A percentile compares a stretch with the other conserved stretches of the same genome.
Evolutionary conservation across 805 yeast genomes (phyloP).

Genomic region (Sungouiella blattae): DNA sequence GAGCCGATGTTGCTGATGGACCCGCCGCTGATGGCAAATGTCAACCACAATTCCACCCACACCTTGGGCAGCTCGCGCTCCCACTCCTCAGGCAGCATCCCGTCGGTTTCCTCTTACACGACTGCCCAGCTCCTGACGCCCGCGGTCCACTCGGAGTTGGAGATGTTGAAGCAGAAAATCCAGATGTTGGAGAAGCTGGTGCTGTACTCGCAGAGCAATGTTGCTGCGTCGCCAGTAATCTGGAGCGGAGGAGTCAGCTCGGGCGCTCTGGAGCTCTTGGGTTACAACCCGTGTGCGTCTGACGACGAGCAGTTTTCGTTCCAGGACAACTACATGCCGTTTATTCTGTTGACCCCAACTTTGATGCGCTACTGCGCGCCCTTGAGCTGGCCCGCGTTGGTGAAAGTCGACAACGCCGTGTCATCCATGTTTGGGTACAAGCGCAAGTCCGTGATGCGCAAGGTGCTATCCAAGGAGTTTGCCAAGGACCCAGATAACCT

Average conservation of each 20-base stretch:
- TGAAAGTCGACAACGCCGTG: constrained; percentile 15
- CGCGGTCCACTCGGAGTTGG: constrained; percentile 16
- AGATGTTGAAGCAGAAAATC: constrained; percentile 17
- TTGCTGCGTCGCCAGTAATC: constrained; percentile 1
- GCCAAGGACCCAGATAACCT: not conserved
- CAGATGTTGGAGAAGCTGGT: constrained; percentile 18
- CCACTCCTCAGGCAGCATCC: not conserved
- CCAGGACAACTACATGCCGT: constrained; percentile 26
- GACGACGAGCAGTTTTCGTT: constrained; percentile 32
- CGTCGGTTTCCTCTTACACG: not conserved
- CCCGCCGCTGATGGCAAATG: no score
- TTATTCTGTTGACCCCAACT: constrained; percentile 5
- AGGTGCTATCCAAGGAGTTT: not conserved
- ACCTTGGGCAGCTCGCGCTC: no score
- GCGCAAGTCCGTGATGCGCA: constrained; percentile 2
- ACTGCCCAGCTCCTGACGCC: not conserved
- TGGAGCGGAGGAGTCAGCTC: not conserved
- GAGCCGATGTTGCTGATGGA: no score
- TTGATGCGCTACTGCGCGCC: constrained; percentile 12
- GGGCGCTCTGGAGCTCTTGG: constrained; percentile 6
- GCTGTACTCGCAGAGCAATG: not conserved
- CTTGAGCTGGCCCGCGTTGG: constrained; percentile 14
- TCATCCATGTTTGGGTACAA: constrained; percentile 17
- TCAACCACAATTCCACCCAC: no score
- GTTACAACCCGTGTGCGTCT: constrained; percentile 13